phyloP scores from a whole-genome alignment of 176 grass and related monocot genomes.

The Oryza glumipatula region DNA sequence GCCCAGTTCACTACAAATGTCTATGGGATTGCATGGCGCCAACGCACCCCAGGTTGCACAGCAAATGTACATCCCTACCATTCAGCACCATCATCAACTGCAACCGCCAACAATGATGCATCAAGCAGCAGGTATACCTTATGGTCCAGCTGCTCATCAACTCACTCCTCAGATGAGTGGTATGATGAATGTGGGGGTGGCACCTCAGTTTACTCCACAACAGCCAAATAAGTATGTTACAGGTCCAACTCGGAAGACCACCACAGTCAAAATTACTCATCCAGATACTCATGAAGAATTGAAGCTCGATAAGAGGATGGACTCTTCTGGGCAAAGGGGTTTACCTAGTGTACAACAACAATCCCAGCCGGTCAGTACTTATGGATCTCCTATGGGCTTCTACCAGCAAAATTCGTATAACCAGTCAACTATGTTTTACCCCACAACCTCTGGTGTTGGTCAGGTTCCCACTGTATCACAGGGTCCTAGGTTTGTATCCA shows the following conservation, averaged over 20 bases:
- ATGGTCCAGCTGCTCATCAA: slow-evolving; percentile 63
- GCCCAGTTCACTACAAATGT: slow-evolving; percentile 78
- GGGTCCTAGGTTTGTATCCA: slow-evolving; percentile 55
- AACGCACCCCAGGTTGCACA: slow-evolving; percentile 67
- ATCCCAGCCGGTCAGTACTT: slow-evolving; percentile 49
- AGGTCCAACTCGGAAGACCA: slow-evolving; percentile 52
- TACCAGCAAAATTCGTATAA: slow-evolving; percentile 57
- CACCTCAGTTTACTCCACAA: slow-evolving; percentile 68
- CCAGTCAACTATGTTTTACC: slow-evolving; percentile 58
- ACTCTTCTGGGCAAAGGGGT: slow-evolving; percentile 57
- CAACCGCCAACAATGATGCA: slow-evolving; percentile 85
- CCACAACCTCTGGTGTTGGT: slow-evolving; percentile 42
- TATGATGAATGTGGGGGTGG: slow-evolving; percentile 45
- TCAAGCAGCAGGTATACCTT: slow-evolving; percentile 69
- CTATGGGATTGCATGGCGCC: slow-evolving; percentile 64
- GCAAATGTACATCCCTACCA: slow-evolving; percentile 58
- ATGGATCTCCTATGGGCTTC: slow-evolving; percentile 54
- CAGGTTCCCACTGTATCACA: slow-evolving; percentile 71
- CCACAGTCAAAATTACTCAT: slow-evolving; percentile 84
- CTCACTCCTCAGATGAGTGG: slow-evolving; percentile 63
- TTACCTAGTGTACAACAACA: slow-evolving; percentile 60
- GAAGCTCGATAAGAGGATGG: slow-evolving; percentile 71
- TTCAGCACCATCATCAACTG: slow-evolving; percentile 54
- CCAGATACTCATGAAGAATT: slow-evolving; percentile 87
- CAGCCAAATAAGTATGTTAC: slow-evolving; percentile 52